These are phyloP conservation scores for Hevea brasiliensis DNA, from an alignment of 345 rosid genomes.

Conservation along the genomic window DNA sequence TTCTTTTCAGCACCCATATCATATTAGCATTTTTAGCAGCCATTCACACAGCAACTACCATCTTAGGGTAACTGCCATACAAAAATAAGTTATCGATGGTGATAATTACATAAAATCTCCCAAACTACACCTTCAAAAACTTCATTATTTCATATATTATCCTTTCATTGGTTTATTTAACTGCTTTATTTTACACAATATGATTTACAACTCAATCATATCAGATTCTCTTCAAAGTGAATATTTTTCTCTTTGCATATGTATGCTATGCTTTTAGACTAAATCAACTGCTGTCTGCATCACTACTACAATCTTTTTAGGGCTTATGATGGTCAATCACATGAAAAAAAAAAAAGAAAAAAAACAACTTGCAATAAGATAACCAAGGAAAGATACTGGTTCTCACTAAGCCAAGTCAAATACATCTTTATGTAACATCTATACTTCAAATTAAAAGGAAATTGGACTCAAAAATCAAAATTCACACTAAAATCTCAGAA, in stretches of 20 bases:
- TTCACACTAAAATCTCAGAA: background rate
- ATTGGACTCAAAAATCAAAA: background rate
- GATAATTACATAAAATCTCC: background rate
- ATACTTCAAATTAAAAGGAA: background rate
- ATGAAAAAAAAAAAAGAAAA: too few relatives aligned
- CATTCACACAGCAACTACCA: background rate
- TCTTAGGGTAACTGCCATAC: background rate
- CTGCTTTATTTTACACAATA: background rate
- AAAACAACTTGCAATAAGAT: background rate
- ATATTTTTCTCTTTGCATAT: background rate
- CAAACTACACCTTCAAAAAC: background rate
- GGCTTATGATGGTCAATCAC: background rate
- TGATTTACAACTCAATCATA: background rate
- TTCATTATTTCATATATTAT: background rate
- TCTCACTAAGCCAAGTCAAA: background rate
- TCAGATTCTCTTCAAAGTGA: background rate
- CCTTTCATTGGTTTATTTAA: background rate
- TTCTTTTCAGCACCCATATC: background rate
- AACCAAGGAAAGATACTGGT: background rate
- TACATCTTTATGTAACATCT: background rate
- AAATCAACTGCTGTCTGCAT: background rate
- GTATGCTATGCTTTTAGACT: background rate
- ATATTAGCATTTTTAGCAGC: background rate
- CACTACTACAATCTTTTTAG: background rate
- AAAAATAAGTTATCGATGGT: background rate